Conservation (phyloP, 2,329 filamentous ascomycete genomes). For the Colletotrichum coccodes region DNA sequence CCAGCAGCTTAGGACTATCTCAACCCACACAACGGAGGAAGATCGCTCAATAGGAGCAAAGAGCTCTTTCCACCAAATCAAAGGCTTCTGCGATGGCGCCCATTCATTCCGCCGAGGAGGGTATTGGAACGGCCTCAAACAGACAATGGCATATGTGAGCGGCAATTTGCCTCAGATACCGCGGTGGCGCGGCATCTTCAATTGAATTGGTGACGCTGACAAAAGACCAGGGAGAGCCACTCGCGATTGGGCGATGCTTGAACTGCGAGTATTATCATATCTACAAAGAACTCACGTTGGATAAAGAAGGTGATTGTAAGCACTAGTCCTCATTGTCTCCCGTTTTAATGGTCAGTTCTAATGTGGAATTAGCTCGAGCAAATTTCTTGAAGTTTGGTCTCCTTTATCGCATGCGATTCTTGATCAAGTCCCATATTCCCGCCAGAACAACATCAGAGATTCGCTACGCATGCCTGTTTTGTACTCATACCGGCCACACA, state of each 20-base stretch:
- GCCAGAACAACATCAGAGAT: constrained; percentile 42
- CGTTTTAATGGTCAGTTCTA: neutral
- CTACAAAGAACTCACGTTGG: constrained; percentile 43
- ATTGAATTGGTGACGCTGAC: constrained; percentile 6
- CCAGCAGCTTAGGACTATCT: neutral
- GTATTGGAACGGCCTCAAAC: constrained; percentile 48
- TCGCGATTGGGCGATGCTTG: constrained; percentile 37
- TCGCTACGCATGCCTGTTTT: constrained; percentile 54
- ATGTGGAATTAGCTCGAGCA: constrained; percentile 40
- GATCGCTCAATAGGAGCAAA: constrained; percentile 41
- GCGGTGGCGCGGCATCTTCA: constrained; percentile 18
- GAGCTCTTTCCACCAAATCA: constrained; percentile 47
- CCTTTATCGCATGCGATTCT: constrained; percentile 50
- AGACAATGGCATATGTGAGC: constrained; percentile 35
- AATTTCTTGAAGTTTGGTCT: constrained; percentile 46
- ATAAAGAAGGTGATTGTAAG: constrained; percentile 43
- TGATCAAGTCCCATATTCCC: constrained; percentile 54
- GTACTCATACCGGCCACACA: constrained; percentile 44
- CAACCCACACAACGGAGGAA: constrained; percentile 5
- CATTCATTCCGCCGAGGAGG: constrained; percentile 46
- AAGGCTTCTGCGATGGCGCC: constrained; percentile 51
- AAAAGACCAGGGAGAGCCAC: constrained; percentile 32
- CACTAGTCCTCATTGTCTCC: neutral
- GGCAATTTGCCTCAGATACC: constrained; percentile 34
- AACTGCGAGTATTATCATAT: constrained; percentile 39